Base-by-base conservation (phyloP, 352 stramenopile genomes). In the Phytopythium aichiense region DNA sequence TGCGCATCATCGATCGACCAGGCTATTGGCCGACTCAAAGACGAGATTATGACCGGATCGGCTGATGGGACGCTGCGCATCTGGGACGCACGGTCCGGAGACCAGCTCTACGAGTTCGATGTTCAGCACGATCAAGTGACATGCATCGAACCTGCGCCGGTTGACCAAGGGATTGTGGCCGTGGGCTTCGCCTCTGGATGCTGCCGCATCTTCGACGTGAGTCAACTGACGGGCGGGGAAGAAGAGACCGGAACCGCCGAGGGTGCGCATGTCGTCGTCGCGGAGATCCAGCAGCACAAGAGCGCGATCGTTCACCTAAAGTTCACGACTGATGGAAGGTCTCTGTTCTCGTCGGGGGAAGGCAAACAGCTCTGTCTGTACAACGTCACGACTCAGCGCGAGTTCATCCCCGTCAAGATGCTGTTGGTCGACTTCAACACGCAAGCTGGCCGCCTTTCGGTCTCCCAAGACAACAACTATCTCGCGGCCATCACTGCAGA, bases 281-380 rank as follows among this genome's bases (percentile, higher is more conserved):
- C 78, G n/a, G 87, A 94, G 62, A 89, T 92, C 61, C 76, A 89
- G 58, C 91, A 97, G 68, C 92, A 98, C 60, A 71, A 83, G 46
- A 95, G 79, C 37, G 54, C 72, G 16, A 85, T 97, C 18, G 59
- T 58, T 5, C 72, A 84, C 22, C 60, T 94, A 23, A 59, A 74
- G 30, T 93, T 88, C 35, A 70, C 81, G 38, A 58, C 35, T 4
- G 72, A 84, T 22, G 72, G 58, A 4, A 68, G 73, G 23, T 71
- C 68, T 23, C 56, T 90, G 4, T 91, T 78, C 48, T 90, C 81
- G 2, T 79, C 72, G 0, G 84, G 70, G 4, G 48, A 49, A 9
- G 81, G 79, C 1, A 81, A 81, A 31, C 84, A 93, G 35, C 61
- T 93, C 7, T 93, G 84, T 53, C 68, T 91, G 59, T 88, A 89